Conservation (phyloP, 2,329 filamentous ascomycete genomes). For the Colletotrichum agaves region DNA sequence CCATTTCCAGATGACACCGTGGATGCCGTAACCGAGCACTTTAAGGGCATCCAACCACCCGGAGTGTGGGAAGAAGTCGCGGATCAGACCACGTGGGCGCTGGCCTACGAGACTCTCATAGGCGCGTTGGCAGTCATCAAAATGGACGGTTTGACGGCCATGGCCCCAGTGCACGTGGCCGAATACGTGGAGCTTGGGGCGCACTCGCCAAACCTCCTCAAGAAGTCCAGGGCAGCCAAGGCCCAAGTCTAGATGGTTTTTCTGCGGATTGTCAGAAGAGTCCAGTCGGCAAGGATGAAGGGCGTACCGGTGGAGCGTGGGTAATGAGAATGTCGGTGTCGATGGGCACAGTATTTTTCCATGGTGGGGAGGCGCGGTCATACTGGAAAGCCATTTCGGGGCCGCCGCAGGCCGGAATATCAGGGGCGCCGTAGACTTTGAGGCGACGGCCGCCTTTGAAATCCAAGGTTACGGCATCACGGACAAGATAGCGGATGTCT, state of each 20-base stretch:
- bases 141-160: conserved; percentile 76
- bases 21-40: conserved; percentile 57
- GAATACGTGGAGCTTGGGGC: conserved; percentile 82
- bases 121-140: conserved; percentile 76
- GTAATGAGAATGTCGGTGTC: conserved; percentile 84
- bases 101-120: conserved; percentile 74
- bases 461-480: conserved; percentile 70
- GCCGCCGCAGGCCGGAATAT: conserved; percentile 81
- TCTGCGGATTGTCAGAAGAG: conserved; percentile 48
- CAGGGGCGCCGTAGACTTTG: conserved; percentile 82
- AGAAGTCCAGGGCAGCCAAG: conserved; percentile 79
- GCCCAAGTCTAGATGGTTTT: conserved; percentile 74
- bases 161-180: conserved; percentile 85
- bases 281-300: no score
- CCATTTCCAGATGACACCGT: conserved; percentile 65
- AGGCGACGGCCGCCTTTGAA: conserved; percentile 70
- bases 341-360: conserved; percentile 75
- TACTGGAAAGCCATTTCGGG: conserved; percentile 84
- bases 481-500: conserved; percentile 79
- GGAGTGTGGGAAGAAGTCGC: conserved; percentile 57
- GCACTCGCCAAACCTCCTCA: conserved; percentile 77
- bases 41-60: conserved; percentile 59
- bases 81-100: conserved; percentile 54
- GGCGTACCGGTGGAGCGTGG: conserved; percentile 76
- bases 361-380: conserved; percentile 71